phyloP scores from a whole-genome alignment of 371 early-diverging fungal genomes.

The Coemansia sp. region DNA sequence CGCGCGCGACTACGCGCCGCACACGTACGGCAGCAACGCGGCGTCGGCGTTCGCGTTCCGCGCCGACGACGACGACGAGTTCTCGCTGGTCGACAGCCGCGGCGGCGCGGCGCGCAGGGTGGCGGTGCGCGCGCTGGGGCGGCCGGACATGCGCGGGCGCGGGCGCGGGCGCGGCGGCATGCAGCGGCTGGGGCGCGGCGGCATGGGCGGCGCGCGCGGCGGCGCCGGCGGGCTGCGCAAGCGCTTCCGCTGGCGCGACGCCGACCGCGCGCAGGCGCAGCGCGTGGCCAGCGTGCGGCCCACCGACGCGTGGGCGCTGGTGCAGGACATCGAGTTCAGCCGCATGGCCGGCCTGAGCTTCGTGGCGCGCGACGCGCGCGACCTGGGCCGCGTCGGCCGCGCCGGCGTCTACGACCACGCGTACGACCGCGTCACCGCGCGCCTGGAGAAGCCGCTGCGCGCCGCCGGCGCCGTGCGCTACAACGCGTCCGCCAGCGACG shows the following conservation, averaged over 20 bases:
- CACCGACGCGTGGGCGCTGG: constrained; percentile 86
- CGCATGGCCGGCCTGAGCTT: constrained; percentile 82
- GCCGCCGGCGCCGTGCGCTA: constrained; percentile 68
- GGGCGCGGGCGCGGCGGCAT: constrained; percentile 43
- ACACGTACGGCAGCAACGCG: constrained; percentile 84
- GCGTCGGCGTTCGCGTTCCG: constrained; percentile 89
- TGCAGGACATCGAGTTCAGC: constrained; percentile 93
- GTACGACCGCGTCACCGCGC: constrained; percentile 83
- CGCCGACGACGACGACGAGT: constrained; percentile 92
- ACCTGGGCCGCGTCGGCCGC: constrained; percentile 73
- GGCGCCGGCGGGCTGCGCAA: constrained; percentile 36
- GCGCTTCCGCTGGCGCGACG: constrained; percentile 45
- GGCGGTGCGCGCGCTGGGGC: constrained; percentile 56
- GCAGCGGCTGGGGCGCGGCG: constrained; percentile 47
- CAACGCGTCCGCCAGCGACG: constrained; percentile 70
- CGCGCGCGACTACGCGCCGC: constrained; percentile 54
- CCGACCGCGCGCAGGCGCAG: constrained; percentile 58
- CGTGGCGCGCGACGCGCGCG: constrained; percentile 71
- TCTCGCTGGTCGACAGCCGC: constrained; percentile 93
- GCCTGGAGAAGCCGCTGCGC: constrained; percentile 74
- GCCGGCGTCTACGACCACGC: constrained; percentile 77
- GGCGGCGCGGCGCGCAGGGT: constrained; percentile 64
- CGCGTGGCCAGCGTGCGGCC: constrained; percentile 88
- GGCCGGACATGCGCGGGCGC: constrained; percentile 47
- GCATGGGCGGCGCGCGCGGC: constrained; percentile 16